Percentiles rank a stretch among this genome's conserved stretches.
phyloP scores from a whole-genome alignment of 306 rosid species.

The Ceratonia siliqua region DNA sequence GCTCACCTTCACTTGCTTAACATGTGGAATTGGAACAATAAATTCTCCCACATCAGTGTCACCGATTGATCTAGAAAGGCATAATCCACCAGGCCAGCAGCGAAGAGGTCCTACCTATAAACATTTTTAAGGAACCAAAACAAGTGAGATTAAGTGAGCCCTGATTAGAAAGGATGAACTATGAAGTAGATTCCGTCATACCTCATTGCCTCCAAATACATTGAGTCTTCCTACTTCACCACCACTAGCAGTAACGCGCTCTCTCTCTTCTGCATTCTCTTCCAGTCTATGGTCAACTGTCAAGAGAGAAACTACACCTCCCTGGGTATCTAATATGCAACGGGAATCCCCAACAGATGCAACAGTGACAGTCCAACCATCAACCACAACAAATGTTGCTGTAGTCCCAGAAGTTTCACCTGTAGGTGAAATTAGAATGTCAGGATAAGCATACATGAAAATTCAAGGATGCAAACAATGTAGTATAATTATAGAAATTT shows the following conservation, averaged over 20 bases:
- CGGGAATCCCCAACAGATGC: slow-evolving; percentile 99
- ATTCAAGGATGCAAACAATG: neutral
- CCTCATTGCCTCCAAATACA: slow-evolving; percentile 91
- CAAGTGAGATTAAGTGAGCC: slow-evolving; percentile 15
- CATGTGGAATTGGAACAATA: slow-evolving; percentile 96
- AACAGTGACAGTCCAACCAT: slow-evolving; percentile 95
- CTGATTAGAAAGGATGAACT: slow-evolving; percentile 23
- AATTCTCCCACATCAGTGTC: slow-evolving; percentile 99
- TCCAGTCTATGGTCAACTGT: slow-evolving; percentile 97
- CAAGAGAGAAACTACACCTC: slow-evolving; percentile 90
- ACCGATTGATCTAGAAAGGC: slow-evolving; percentile 97
- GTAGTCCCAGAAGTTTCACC: slow-evolving; percentile 99
- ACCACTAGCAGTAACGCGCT: slow-evolving; percentile 99
- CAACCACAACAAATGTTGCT: slow-evolving; percentile 87
- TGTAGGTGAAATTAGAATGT: slow-evolving; percentile 38
- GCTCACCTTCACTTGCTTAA: slow-evolving; percentile 95
- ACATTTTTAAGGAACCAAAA: slow-evolving; percentile 21
- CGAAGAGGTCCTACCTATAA: slow-evolving; percentile 96
- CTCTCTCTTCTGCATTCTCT: slow-evolving; percentile 95
- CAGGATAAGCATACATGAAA: slow-evolving; percentile 23
- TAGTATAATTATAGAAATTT: slow-evolving; percentile 1
- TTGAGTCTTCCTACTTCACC: slow-evolving; percentile 99
- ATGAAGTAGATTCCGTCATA: slow-evolving; percentile 38
- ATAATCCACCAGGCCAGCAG: slow-evolving; percentile 99
- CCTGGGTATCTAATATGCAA: slow-evolving; percentile 93